These are phyloP conservation scores for Cercophora newfieldiana DNA, from an alignment of 495 filamentous ascomycete species.

Conservation along the genomic window DNA sequence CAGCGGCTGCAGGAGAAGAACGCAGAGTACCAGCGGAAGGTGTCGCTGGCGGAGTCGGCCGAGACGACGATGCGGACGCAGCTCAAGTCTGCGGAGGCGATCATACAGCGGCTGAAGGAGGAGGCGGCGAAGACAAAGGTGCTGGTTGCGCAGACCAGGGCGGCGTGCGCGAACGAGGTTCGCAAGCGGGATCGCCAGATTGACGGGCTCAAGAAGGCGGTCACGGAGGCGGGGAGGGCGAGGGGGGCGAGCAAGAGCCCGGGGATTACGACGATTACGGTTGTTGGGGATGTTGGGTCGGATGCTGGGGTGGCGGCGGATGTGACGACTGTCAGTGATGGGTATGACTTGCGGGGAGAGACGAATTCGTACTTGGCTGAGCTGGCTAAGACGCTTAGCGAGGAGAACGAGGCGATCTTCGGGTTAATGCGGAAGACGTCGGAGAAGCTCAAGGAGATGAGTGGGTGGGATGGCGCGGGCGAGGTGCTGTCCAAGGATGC, in stretches of 20 bases:
- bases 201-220: conserved; percentile 80
- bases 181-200: conserved; percentile 89
- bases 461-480: conserved; percentile 61
- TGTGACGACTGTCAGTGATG: conserved; percentile 55
- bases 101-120: conserved; percentile 69
- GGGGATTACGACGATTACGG: conserved; percentile 55
- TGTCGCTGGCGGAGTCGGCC: conserved; percentile 71
- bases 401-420: conserved; percentile 88
- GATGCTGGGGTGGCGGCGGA: conserved; percentile 42
- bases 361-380: conserved; percentile 91
- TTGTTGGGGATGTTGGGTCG: conserved; percentile 48
- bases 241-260: conserved; percentile 49
- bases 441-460: conserved; percentile 71
- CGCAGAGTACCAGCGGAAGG: conserved; percentile 70
- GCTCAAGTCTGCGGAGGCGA: conserved; percentile 68
- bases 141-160: conserved; percentile 74
- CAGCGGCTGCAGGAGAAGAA: conserved; percentile 64
- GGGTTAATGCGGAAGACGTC: conserved; percentile 69
- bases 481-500: conserved; percentile 23
- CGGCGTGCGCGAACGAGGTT: conserved; percentile 87
- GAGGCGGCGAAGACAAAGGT: conserved; percentile 76
- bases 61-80: conserved; percentile 68
- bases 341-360: conserved; percentile 77
- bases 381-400: conserved; percentile 81
- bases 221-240: conserved; percentile 50